Evolutionary conservation across 1,284 basidiomycete species (phyloP).

Genomic region (Sphagnurus paluster): DNA sequence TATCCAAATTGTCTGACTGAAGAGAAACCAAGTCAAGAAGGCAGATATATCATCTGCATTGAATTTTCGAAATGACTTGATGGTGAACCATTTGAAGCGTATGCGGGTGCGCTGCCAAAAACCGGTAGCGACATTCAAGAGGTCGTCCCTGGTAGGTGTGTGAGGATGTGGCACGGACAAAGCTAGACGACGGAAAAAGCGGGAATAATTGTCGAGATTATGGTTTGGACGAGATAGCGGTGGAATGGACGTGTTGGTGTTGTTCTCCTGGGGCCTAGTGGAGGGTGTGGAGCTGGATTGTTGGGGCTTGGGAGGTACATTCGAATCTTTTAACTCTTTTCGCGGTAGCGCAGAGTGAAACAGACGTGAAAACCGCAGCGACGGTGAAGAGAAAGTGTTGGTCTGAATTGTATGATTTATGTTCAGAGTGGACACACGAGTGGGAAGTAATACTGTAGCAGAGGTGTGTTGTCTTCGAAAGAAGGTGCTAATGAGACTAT

Average conservation of each 20-base stretch:
- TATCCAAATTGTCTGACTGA: conserved; percentile 94
- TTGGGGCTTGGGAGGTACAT: conserved; percentile 2
- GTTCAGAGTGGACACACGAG: neutral
- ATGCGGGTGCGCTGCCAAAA: conserved; percentile 92
- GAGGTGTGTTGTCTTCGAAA: conserved; percentile 32
- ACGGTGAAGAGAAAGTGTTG: neutral
- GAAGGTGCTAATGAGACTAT: conserved; percentile 38
- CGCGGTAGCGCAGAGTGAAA: conserved; percentile 11
- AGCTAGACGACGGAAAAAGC: conserved; percentile 76
- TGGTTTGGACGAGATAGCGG: conserved; percentile 20
- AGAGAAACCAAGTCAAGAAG: conserved; percentile 92
- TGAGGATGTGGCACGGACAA: conserved; percentile 76
- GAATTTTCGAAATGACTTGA: conserved; percentile 93
- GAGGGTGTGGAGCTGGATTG: neutral
- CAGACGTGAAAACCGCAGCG: conserved; percentile 1
- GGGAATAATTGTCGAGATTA: conserved; percentile 73
- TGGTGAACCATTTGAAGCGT: conserved; percentile 98
- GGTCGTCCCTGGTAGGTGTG: conserved; percentile 84
- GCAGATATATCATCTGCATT: conserved; percentile 97
- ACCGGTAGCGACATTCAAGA: conserved; percentile 81
- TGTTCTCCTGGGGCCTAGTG: conserved; percentile 1
- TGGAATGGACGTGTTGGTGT: neutral
- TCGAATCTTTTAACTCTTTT: neutral
- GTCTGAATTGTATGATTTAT: neutral
- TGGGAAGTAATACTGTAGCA: too few species aligned